phyloP scores from a whole-genome alignment of 2,329 filamentous ascomycete genomes.

The Clarireedia sp. region DNA sequence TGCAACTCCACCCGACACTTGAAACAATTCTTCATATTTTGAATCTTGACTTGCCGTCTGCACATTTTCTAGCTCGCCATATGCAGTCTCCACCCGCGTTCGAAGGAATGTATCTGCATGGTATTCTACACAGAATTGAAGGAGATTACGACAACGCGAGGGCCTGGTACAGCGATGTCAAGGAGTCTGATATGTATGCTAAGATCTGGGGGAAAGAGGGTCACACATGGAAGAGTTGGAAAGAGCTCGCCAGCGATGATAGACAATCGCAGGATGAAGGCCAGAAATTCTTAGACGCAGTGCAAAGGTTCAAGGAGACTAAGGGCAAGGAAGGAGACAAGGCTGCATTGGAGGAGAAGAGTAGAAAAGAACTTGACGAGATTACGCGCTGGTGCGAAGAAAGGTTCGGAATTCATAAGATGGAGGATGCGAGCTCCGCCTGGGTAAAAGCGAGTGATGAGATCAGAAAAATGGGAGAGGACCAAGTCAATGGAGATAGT shows the following conservation, averaged over 20 bases:
- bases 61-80: constrained; percentile 45
- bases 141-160: constrained; percentile 42
- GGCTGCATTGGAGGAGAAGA: constrained; percentile 25
- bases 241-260: background rate
- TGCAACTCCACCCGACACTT: constrained; percentile 38
- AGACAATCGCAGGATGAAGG: constrained; percentile 27
- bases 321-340: constrained; percentile 3
- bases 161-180: constrained; percentile 41
- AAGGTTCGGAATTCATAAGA: constrained; percentile 37
- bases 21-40: constrained; percentile 44
- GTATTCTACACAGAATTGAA: constrained; percentile 42
- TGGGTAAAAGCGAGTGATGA: constrained; percentile 16
- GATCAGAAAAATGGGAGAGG: constrained; percentile 7
- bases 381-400: constrained; percentile 36
- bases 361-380: constrained; percentile 33
- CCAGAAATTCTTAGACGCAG: constrained; percentile 31
- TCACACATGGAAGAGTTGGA: constrained; percentile 4
- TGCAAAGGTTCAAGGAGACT: constrained; percentile 26
- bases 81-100: constrained; percentile 41
- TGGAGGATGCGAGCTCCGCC: constrained; percentile 34
- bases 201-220: constrained; percentile 27
- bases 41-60: constrained; percentile 41
- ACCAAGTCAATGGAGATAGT: constrained; percentile 13
- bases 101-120: constrained; percentile 45
- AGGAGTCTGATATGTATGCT: constrained; percentile 29